These are phyloP conservation scores for Loxodes magnus DNA, from an alignment of 73 alveolate species.

Conservation along the genomic window DNA sequence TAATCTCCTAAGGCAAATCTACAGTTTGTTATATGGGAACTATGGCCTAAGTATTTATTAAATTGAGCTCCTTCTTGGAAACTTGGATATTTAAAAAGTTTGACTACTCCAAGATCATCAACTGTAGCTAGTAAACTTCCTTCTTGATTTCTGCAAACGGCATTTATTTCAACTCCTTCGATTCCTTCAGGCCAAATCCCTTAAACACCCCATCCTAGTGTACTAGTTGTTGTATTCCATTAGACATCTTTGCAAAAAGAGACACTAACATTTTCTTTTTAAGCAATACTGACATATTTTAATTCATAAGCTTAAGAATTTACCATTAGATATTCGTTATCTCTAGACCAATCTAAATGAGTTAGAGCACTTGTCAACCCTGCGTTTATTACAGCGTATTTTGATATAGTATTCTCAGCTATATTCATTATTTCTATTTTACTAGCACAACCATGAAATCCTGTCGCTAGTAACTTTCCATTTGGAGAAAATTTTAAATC, in stretches of 20 bases:
- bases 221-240: constrained; percentile 92
- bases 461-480: constrained; percentile 71
- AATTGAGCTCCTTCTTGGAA: constrained; percentile 73
- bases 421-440: constrained; percentile 72
- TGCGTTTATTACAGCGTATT: constrained; percentile 53
- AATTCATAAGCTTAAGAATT: constrained; percentile 95
- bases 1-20: constrained; percentile 84
- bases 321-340: constrained; percentile 61
- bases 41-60: constrained; percentile 91
- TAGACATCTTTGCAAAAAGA: constrained; percentile 69
- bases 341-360: constrained; percentile 93
- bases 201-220: constrained; percentile 91
- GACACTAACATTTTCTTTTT: constrained; percentile 60
- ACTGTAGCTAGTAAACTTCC: constrained; percentile 81
- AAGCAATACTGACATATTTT: constrained; percentile 69
- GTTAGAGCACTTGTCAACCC: constrained; percentile 88
- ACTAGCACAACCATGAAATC: constrained; percentile 95
- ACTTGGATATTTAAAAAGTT: constrained; percentile 88
- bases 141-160: constrained; percentile 66
- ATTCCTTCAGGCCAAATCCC: constrained; percentile 90
- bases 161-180: constrained; percentile 84
- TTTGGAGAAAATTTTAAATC: constrained; percentile 91
- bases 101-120: constrained; percentile 82
- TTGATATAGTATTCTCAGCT: constrained; percentile 42
- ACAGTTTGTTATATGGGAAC: constrained; percentile 92